Base-by-base conservation (phyloP, 306 rosid species). In the Vigna mungo region DNA sequence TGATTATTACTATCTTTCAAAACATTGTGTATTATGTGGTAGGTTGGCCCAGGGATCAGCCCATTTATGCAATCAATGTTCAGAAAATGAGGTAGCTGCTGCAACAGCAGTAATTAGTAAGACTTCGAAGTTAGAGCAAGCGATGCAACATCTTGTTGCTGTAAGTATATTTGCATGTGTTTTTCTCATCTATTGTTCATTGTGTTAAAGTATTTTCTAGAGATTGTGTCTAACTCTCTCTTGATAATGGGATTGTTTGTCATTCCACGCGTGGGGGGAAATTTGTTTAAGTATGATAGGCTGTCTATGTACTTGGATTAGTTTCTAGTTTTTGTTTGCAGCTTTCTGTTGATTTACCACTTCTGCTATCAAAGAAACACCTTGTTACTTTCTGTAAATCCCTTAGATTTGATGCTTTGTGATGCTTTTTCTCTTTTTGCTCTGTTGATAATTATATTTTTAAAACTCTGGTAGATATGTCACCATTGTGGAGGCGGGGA, bases 401-500 rank as follows among this genome's bases (percentile, higher is more conserved):
- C 63, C 64, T 51, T 30, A 18, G 25, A 59, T 67, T 59, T 54
- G 9, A 44, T 78, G 71, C 37, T 69, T 14, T 58, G 39, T 66
- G n/a, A 52, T 49, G 0, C 37, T 36, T 47, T 16, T 27, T 34
- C 37, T 25, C 27, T 66, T 71, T 6, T 43, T n/a, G 20, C 8
- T 58, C 16, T 58, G 63, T 7, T 72, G 51, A 62, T 84, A 32
- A 39, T 48, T 55, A 3, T 51, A 51, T 66, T 61, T 55, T 8
- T 7, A 6, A 13, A 47, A 32, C 61, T 56, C 59, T 71, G 80
- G 81, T 85, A 93, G 98, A 84, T 94, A 76, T 94, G 98, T 82
- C 90, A 85, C 34, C 96, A 94, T 75, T 94, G 98, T 75, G 98
- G 93, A 78, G 98, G 94, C 0, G 96, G 93, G 7, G 95, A 89